Conservation (phyloP, 192 early-diverging fungal genomes). For the Coemansia sp. region DNA sequence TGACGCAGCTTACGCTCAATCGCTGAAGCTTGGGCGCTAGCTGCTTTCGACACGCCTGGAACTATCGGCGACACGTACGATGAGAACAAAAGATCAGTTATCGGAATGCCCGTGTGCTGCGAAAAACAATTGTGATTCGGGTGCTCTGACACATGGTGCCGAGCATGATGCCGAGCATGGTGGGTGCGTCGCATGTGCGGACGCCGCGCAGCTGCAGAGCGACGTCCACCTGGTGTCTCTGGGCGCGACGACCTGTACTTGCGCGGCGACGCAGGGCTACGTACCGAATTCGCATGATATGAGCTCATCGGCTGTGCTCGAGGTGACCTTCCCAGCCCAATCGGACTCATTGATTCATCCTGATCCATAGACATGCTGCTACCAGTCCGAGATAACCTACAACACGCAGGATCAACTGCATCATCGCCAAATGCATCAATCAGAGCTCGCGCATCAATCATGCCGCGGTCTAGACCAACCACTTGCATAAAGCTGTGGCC, state of each 20-base stretch:
- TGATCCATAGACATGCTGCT: slow-evolving; percentile 27
- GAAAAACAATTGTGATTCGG: slow-evolving; percentile 77
- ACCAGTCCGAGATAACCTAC: slow-evolving; percentile 16
- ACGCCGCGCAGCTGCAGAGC: slow-evolving; percentile 9
- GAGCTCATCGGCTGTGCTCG: slow-evolving; percentile 51
- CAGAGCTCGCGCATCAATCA: slow-evolving; percentile 47
- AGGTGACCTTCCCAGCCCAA: slow-evolving; percentile 7
- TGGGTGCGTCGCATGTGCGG: slow-evolving; percentile 26
- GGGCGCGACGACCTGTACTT: slow-evolving; percentile 19
- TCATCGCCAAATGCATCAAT: slow-evolving; percentile 47
- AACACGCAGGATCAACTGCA: slow-evolving; percentile 11
- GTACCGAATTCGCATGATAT: slow-evolving; percentile 27
- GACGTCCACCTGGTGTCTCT: slow-evolving; percentile 17
- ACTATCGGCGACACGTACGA: slow-evolving; percentile 51
- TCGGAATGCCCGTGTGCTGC: slow-evolving; percentile 70
- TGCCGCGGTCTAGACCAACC: slow-evolving; percentile 56
- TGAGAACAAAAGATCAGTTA: slow-evolving; percentile 76
- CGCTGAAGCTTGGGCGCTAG: slow-evolving; percentile 32
- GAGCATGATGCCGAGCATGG: slow-evolving; percentile 23
- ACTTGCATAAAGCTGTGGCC: slow-evolving; percentile 75
- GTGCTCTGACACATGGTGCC: slow-evolving; percentile 42
- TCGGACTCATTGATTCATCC: neutral
- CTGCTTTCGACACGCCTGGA: slow-evolving; percentile 45
- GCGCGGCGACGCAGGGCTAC: slow-evolving; percentile 25
- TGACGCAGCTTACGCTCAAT: slow-evolving; percentile 41